Base-by-base conservation (phyloP, 2,329 filamentous ascomycete species). In the Endoconidiophora polonica region DNA sequence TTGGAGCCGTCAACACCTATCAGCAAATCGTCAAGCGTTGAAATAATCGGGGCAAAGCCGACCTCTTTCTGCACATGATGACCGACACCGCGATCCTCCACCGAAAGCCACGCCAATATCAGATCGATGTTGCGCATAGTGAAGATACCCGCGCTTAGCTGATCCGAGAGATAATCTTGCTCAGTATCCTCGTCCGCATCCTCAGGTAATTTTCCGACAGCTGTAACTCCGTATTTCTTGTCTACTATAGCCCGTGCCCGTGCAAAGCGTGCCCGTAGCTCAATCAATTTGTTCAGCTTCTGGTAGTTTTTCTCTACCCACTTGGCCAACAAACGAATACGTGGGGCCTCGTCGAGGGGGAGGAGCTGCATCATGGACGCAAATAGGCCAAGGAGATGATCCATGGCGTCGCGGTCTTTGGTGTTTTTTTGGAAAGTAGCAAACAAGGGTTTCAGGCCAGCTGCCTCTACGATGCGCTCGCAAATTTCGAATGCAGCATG, bases 271-370 rank as follows among this genome's bases (percentile, higher is more conserved):
- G 76, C 68, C 39, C 88, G 76, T 44, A 95, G 63, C 53, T 73
- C 70, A 36, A 94, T 63, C 3, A 96, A 69, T 60, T 80, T 85
- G 4, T 61, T 67, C 37, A 86, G 77, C 69, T 96, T 96, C 57
- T 81, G 86, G 61, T 93, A 94, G 56, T 94, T 80, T 61, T 86
- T 94, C 63, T 98, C 91, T 16, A 94, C 83, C 59, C 96, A 96
- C 60, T 98, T 98, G 44, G 88, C 90, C 3, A 96, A 72, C 1
- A 82, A 76, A 3, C 91, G 77, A 57, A 96, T 93, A 4, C 91
- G 76, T 29, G 80, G 73, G 0, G 85, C 71, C 1, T 85, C 87
- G 29, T 86, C 77, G 14, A 79, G 83, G 0, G 88, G 87, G 1
- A 98, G 65, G 3, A 81, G 72, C 22, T 87, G 80, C 1, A 98